A percentile compares a stretch with the other conserved stretches of the same genome.
phyloP scores from a whole-genome alignment of 139 green algal genomes.

The Coelastrella sp. region DNA sequence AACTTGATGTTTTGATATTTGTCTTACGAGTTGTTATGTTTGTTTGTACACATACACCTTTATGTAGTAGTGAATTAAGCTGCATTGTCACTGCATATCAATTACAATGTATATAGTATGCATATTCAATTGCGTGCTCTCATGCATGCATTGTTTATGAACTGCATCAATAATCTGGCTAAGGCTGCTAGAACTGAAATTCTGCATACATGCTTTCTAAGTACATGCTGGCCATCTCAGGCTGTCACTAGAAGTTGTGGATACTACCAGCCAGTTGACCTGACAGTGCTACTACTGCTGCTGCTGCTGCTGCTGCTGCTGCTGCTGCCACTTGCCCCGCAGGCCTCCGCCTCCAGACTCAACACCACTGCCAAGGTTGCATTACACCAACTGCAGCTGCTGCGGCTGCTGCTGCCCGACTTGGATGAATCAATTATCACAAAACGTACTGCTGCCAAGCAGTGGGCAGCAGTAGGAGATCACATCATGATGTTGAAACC shows the following conservation, averaged over 20 bases:
- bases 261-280: too few relatives aligned
- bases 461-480: slow-evolving; percentile 5
- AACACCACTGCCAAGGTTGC: not conserved
- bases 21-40: not conserved
- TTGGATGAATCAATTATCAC: not conserved
- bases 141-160: too few relatives aligned
- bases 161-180: too few relatives aligned
- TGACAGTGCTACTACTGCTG: not conserved
- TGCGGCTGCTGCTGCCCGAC: slow-evolving; percentile 39
- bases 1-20: not conserved
- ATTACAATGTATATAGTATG: too few relatives aligned
- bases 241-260: too few relatives aligned
- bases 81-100: too few relatives aligned
- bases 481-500: not conserved
- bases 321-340: not conserved
- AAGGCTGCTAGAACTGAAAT: too few relatives aligned
- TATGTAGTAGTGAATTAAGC: too few relatives aligned
- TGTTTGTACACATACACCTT: not conserved
- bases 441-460: not conserved
- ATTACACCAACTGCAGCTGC: slow-evolving; percentile 6
- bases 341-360: not conserved
- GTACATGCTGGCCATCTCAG: not conserved
- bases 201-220: too few relatives aligned
- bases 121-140: too few relatives aligned
- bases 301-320: slow-evolving; percentile 4